Conservation (phyloP, 2,329 filamentous ascomycete genomes). For the Clathrospora elynae region DNA sequence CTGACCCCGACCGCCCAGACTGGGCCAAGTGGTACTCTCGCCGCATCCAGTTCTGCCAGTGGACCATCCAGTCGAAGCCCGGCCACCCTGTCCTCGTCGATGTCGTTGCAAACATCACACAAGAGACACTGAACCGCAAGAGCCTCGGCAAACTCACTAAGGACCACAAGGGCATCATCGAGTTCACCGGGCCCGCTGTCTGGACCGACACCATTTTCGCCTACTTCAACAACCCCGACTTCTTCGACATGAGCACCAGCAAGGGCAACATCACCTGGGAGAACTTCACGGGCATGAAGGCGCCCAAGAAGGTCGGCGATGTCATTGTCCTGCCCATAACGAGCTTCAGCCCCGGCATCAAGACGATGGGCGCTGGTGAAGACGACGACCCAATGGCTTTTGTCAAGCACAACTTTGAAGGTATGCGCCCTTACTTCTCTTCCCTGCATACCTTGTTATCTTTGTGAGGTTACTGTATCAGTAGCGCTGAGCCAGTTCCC, state of each 20-base stretch:
- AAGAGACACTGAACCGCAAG: constrained; percentile 78
- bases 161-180: constrained; percentile 78
- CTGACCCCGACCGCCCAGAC: constrained; percentile 88
- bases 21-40: constrained; percentile 97
- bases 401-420: constrained; percentile 96
- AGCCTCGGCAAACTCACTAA: constrained; percentile 66
- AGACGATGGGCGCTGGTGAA: constrained; percentile 89
- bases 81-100: constrained; percentile 91
- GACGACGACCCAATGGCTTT: constrained; percentile 94
- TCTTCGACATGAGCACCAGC: constrained; percentile 78
- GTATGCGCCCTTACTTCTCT: constrained; percentile 58
- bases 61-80: constrained; percentile 96
- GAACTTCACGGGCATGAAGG: constrained; percentile 87
- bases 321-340: constrained; percentile 94
- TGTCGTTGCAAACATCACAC: constrained; percentile 82
- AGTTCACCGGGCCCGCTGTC: constrained; percentile 90
- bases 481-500: constrained; percentile 2
- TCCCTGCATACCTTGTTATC: constrained; percentile 6
- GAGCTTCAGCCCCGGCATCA: constrained; percentile 92
- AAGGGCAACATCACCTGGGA: constrained; percentile 78
- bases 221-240: constrained; percentile 90
- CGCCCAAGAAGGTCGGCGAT: constrained; percentile 86
- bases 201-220: constrained; percentile 94
- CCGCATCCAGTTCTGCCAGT: constrained; percentile 97
- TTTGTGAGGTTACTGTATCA: constrained; percentile 1